A percentile compares a stretch with the other conserved stretches of the same genome.
These are phyloP conservation scores for Fusarium clavum DNA, from an alignment of 2,329 filamentous ascomycete species.

Conservation along the genomic window DNA sequence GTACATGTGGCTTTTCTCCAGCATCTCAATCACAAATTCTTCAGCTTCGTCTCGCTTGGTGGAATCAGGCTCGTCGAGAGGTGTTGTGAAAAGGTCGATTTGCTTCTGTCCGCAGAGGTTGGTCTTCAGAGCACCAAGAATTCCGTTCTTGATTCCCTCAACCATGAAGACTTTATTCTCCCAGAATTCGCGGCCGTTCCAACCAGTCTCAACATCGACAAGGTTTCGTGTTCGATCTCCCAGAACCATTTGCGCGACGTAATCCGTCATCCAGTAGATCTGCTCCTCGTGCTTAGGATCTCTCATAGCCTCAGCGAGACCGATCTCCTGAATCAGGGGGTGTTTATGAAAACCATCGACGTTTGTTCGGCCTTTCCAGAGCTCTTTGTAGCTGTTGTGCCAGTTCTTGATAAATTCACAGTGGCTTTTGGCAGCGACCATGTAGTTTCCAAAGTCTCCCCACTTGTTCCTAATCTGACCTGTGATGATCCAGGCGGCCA, in stretches of 20 bases:
- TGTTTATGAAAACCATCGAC: slow-evolving; percentile 49
- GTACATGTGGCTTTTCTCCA: slow-evolving; percentile 52
- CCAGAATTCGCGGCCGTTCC: slow-evolving; percentile 50
- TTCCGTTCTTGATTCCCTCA: slow-evolving; percentile 49
- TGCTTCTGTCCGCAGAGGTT: slow-evolving; percentile 47
- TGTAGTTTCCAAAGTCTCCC: slow-evolving; percentile 55
- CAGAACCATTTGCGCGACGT: slow-evolving; percentile 53
- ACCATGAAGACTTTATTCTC: slow-evolving; percentile 49
- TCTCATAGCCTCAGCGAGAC: slow-evolving; percentile 46
- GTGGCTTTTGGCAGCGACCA: slow-evolving; percentile 56
- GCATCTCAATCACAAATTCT: slow-evolving; percentile 49
- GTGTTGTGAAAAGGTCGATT: slow-evolving; percentile 49
- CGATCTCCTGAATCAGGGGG: slow-evolving; percentile 49
- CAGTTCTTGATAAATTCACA: slow-evolving; percentile 58
- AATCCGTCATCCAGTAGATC: slow-evolving; percentile 50
- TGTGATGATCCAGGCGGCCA: slow-evolving; percentile 50
- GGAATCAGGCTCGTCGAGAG: slow-evolving; percentile 48
- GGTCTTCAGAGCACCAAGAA: slow-evolving; percentile 49
- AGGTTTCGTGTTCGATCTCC: slow-evolving; percentile 51
- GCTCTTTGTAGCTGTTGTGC: slow-evolving; percentile 53
- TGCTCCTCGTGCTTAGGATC: slow-evolving; percentile 24
- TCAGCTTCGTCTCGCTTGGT: slow-evolving; percentile 45
- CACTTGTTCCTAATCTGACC: slow-evolving; percentile 50
- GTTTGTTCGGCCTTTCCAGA: slow-evolving; percentile 53
- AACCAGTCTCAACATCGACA: slow-evolving; percentile 46